A percentile compares a stretch with the other conserved stretches of the same genome.
These are phyloP conservation scores for Allomyces arbusculus DNA, from an alignment of 192 early-diverging fungal genomes.

Conservation along the genomic window DNA sequence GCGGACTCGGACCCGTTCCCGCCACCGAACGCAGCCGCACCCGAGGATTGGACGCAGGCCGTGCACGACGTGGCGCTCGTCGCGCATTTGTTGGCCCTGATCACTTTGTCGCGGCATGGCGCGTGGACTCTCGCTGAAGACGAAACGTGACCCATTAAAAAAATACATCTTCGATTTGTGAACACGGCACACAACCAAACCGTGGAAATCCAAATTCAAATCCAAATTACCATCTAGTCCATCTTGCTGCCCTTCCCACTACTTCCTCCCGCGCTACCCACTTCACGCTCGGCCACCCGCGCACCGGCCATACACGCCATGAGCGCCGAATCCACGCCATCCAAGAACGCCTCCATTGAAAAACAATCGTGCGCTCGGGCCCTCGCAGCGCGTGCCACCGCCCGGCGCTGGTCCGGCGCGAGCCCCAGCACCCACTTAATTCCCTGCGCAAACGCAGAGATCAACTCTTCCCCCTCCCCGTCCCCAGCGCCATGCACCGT, in stretches of 20 bases:
- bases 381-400: background rate
- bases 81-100: too few relatives aligned
- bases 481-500: background rate
- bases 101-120: too few relatives aligned
- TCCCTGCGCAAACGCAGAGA: background rate
- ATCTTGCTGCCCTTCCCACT: background rate
- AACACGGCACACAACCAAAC: background rate
- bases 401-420: background rate
- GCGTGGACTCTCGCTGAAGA: background rate
- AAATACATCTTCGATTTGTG: background rate
- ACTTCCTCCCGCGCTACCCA: background rate
- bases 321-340: background rate
- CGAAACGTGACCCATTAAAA: background rate
- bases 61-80: too few relatives aligned
- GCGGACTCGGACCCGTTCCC: too few relatives aligned
- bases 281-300: too few relatives aligned
- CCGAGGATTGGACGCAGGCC: too few relatives aligned
- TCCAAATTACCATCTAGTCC: background rate
- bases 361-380: background rate
- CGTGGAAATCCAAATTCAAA: background rate
- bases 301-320: background rate
- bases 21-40: too few relatives aligned
- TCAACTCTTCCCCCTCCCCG: background rate
- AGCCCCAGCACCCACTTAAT: background rate
- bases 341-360: background rate